Conservation (phyloP, 2,329 filamentous ascomycete species). For the Microsporum canis region DNA sequence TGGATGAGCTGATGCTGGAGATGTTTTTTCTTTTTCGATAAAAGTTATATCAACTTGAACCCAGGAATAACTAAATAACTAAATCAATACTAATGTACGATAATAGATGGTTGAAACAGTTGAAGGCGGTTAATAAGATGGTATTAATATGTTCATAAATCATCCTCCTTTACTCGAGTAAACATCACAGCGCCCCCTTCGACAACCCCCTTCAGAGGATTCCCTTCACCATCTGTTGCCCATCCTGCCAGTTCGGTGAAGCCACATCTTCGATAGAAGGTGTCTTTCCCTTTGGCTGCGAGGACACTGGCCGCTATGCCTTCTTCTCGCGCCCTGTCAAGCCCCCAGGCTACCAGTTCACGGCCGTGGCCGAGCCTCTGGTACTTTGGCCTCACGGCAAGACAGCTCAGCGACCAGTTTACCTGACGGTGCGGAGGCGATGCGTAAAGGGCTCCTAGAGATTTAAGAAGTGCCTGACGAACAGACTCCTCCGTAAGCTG, state of each 20-base stretch:
- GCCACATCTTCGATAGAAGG: conserved; percentile 8
- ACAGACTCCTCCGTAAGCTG: background rate
- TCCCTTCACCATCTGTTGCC: conserved; percentile 7
- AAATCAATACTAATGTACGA: too few relatives aligned
- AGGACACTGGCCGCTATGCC: conserved; percentile 11
- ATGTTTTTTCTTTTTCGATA: too few relatives aligned
- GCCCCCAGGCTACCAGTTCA: conserved; percentile 15
- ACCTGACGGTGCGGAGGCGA: background rate
- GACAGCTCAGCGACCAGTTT: conserved; percentile 18
- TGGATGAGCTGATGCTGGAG: too few relatives aligned
- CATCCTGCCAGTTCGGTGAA: conserved; percentile 9
- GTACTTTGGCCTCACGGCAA: conserved; percentile 17
- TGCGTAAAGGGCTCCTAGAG: background rate
- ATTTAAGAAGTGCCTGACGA: background rate
- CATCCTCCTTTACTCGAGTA: conserved; percentile 1
- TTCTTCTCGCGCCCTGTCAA: conserved; percentile 14
- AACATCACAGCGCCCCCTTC: conserved; percentile 9
- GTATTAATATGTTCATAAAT: background rate
- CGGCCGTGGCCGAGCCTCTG: conserved; percentile 18
- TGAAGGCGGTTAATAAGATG: too few relatives aligned
- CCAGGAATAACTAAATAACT: too few relatives aligned
- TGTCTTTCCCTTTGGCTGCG: conserved; percentile 8
- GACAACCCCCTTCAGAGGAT: conserved; percentile 5
- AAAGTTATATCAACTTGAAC: too few relatives aligned
- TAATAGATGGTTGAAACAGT: background rate